These are phyloP conservation scores for Phytophthora chlamydospora DNA, from an alignment of 352 stramenopile species.

Conservation along the genomic window DNA sequence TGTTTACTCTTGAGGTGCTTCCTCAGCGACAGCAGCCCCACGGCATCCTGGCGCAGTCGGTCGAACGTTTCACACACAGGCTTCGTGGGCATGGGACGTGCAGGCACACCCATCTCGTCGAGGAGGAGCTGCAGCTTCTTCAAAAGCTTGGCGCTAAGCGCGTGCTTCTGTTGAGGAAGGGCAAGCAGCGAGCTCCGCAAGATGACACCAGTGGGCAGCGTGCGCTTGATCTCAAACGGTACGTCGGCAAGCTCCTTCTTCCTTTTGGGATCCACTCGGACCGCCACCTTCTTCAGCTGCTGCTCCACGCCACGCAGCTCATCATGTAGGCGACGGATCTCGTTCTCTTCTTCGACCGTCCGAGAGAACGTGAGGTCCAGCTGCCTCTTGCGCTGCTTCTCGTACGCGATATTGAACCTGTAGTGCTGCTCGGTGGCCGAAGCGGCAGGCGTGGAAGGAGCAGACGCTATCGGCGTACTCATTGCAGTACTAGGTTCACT, in stretches of 20 bases:
- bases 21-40: constrained; percentile 60
- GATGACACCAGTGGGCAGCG: constrained; percentile 57
- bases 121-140: constrained; percentile 76
- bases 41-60: constrained; percentile 56
- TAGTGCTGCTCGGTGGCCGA: constrained; percentile 41
- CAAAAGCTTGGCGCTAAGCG: constrained; percentile 63
- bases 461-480: constrained; percentile 17
- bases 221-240: constrained; percentile 61
- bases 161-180: constrained; percentile 55
- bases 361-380: constrained; percentile 69
- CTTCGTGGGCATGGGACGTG: constrained; percentile 76
- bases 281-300: constrained; percentile 72
- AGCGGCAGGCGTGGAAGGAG: constrained; percentile 7
- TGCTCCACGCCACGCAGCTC: constrained; percentile 63
- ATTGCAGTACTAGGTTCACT: constrained; percentile 5
- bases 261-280: constrained; percentile 71
- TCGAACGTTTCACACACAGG: constrained; percentile 68
- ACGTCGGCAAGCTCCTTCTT: constrained; percentile 74
- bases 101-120: constrained; percentile 68
- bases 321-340: constrained; percentile 61
- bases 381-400: constrained; percentile 76
- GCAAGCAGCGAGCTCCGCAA: constrained; percentile 62
- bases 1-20: constrained; percentile 72
- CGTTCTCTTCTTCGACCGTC: constrained; percentile 68
- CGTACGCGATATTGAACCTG: constrained; percentile 68